Evolutionary conservation across 495 filamentous ascomycete species (phyloP), one percentile per base, ranked within the genome.

Genomic region (Neurospora sp.): DNA sequence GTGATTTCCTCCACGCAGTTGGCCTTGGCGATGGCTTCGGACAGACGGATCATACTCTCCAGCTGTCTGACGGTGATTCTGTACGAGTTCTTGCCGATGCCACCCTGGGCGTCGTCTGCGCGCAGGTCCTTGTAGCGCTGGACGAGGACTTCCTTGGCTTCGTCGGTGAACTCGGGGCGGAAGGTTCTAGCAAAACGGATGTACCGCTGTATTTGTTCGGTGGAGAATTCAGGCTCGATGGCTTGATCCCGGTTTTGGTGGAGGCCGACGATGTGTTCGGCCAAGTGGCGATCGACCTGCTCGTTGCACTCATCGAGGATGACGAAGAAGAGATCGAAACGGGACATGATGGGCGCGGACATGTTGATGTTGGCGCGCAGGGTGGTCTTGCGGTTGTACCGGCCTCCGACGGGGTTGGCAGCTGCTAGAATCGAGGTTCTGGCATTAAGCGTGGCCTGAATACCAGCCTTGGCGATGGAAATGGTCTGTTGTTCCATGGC

Each of bases 401-500:
- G 88, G 2, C 96, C 96, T 10, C 94, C 94, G 9, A 99, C 94
- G 0, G 96, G 96, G 80, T 99, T 99, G 12, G 96, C 96, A 0
- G 96, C 96, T 2, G 96, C 96, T 37, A 99, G 90, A 79, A 99
- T 99, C 16, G 90, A 93, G 4, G 96, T 98, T 38, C 96, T 86
- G 1, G 96, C 96, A 77, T 98, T 99, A 48, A 99, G 90, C 0
- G 96, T 99, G 3, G 96, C 97, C 80, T 99, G 96, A 74, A 99
- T 99, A 78, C 96, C 96, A 5, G 96, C 96, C 79, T 99, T 99
- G 73, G 96, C 96, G 80, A 99, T 99, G 27, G 95, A 98, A 76
- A 99, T 99, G 22, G 96, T 99, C 84, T 99, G 96, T 83, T 99
- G 96, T 87, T 99, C 96, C 96, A 99, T 99, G 71, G 96, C 96